Conservation (phyloP, 345 rosid species). For the Gynandropsis gynandra region DNA sequence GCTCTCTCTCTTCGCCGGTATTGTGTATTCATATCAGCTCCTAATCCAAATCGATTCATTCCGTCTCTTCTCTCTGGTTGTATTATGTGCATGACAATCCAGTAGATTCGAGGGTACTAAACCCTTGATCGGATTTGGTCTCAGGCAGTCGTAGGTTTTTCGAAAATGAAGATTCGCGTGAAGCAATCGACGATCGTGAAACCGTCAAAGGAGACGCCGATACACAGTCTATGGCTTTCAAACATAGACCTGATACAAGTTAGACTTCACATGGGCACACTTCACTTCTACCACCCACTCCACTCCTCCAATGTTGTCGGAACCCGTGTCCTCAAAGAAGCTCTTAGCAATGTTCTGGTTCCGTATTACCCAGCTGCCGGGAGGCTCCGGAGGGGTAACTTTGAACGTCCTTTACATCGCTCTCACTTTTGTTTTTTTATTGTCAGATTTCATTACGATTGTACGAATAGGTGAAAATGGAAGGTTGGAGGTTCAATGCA, state of each 20-base stretch:
- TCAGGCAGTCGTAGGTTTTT: background rate
- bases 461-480: slow-evolving; percentile 29
- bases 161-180: slow-evolving; percentile 25
- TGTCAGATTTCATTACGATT: no score
- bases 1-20: no score
- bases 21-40: no score
- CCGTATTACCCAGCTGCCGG: slow-evolving; percentile 40
- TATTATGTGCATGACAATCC: background rate
- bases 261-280: slow-evolving; percentile 20
- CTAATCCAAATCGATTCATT: no score
- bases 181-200: slow-evolving; percentile 28
- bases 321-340: slow-evolving; percentile 24
- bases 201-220: slow-evolving; percentile 28
- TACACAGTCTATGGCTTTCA: slow-evolving; percentile 29
- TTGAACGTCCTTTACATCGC: background rate
- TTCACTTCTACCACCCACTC: slow-evolving; percentile 26
- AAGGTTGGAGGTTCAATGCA: slow-evolving; percentile 35
- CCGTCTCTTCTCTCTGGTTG: no score
- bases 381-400: slow-evolving; percentile 27
- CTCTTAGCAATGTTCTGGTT: slow-evolving; percentile 34
- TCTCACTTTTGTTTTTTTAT: background rate
- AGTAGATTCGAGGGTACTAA: background rate
- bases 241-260: slow-evolving; percentile 27
- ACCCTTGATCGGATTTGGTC: background rate
- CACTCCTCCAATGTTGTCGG: slow-evolving; percentile 22